Base-by-base conservation (phyloP, 2,329 filamentous ascomycete genomes). In the Aspergillus fumigatus region DNA sequence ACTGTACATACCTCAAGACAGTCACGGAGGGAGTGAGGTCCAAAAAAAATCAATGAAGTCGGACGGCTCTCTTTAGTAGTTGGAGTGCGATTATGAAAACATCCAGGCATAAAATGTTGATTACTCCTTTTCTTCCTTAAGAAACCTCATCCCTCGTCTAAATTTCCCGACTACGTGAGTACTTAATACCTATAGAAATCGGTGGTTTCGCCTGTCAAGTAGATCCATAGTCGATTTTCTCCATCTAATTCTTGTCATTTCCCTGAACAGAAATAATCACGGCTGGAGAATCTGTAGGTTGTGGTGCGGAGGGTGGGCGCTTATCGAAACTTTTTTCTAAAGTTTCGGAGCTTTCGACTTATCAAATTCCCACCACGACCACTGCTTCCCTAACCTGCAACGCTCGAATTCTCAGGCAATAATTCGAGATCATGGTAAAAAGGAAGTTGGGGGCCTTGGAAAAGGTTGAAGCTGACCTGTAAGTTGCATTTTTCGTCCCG, bases 391-490 rank as follows among this genome's bases (percentile, higher is more conserved):
- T 92, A 93, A 79, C 93, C 93, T 88, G 87, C 92, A 51, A 29
- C 54, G 26, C 54, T 50, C 47, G 56, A 52, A 26, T 50, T 51
- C 26, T 41, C 52, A 56, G 52, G 53, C 52, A 32, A 29, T 48
- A 41, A 53, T 41, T 45, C 45, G 51, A 26, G 32, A 60, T 40
- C 35, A 94, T 91, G 86, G 89, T 86, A 58, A 96, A 96, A 78
- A 84, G 92, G 74, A 95, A 94, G 79, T 84, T 96, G 57, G 90
- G 89, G 55, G 92, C 92, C 59, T 86, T 97, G 75, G 92, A 97
- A 78, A 97, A 97, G 82, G 86, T 96, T 65, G 92, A 97, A 71
- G 92, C 92, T 35, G 91, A 96, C 75, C 80, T 95, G 83, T 88
- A 73, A 61, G 84, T 64, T n/a, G 17, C 26, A 21, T 48, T 50